Conservation (phyloP, 2,329 filamentous ascomycete genomes). For the Aphanocladium album region DNA sequence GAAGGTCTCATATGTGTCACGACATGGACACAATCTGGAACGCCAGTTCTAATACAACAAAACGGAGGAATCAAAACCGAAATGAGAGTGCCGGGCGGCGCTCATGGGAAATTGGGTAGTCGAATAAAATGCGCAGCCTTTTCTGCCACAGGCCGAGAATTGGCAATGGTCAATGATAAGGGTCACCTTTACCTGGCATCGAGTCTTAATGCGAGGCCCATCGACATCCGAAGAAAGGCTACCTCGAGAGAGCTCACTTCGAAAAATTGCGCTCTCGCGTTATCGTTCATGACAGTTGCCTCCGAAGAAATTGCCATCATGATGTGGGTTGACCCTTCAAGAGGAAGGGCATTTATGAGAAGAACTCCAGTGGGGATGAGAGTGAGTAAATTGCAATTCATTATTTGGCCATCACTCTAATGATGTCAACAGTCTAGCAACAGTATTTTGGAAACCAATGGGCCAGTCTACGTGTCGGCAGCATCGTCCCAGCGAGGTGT, state of each 20-base stretch:
- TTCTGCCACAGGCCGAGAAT: constrained; percentile 31
- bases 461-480: constrained; percentile 1
- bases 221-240: constrained; percentile 32
- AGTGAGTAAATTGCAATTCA: constrained; percentile 2
- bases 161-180: constrained; percentile 37
- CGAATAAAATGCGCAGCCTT: constrained; percentile 35
- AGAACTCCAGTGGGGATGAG: constrained; percentile 22
- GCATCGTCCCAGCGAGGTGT: not conserved
- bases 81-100: constrained; percentile 24
- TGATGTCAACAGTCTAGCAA: not conserved
- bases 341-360: constrained; percentile 26
- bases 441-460: constrained; percentile 5
- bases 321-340: constrained; percentile 33
- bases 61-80: constrained; percentile 31
- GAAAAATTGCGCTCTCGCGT: constrained; percentile 31
- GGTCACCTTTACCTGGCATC: constrained; percentile 34
- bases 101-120: constrained; percentile 31
- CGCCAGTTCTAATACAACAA: constrained; percentile 34
- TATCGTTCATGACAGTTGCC: constrained; percentile 32
- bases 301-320: constrained; percentile 35
- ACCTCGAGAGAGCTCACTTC: constrained; percentile 32
- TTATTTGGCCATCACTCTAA: not conserved
- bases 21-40: constrained; percentile 38
- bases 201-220: constrained; percentile 32
- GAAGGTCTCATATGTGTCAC: constrained; percentile 34